A percentile compares a stretch with the other conserved stretches of the same genome.
These are phyloP conservation scores for Elongisporangium undulatum DNA, from an alignment of 352 stramenopile genomes.

Conservation along the genomic window DNA sequence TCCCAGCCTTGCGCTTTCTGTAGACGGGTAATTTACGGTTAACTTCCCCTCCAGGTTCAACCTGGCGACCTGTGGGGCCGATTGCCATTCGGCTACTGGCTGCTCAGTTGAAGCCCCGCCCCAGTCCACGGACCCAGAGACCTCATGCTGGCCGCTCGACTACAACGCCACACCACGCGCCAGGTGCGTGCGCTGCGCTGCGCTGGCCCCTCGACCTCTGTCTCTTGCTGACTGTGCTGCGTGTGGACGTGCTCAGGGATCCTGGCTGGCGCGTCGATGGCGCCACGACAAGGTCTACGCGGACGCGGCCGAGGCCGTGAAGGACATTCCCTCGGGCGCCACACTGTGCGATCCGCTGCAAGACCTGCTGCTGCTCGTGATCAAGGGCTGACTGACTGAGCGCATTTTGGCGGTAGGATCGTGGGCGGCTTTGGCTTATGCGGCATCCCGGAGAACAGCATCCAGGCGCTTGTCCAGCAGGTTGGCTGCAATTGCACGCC, in stretches of 20 bases:
- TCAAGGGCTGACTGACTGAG: slow-evolving; percentile 1
- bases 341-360: slow-evolving; percentile 49
- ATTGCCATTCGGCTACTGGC: background rate
- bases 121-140: background rate
- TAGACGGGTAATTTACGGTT: background rate
- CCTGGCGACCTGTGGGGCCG: background rate
- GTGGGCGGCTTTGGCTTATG: slow-evolving; percentile 91
- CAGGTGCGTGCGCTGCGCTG: background rate
- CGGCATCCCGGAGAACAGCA: slow-evolving; percentile 91
- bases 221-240: slow-evolving; percentile 1
- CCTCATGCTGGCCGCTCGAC: background rate
- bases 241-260: background rate
- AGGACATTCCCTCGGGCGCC: slow-evolving; percentile 64
- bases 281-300: slow-evolving; percentile 60
- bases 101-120: background rate
- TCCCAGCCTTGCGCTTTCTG: background rate
- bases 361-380: background rate
- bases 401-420: slow-evolving; percentile 32
- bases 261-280: slow-evolving; percentile 13
- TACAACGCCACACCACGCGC: background rate
- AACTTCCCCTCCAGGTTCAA: background rate
- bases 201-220: background rate
- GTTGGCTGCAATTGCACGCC: slow-evolving; percentile 8
- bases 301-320: slow-evolving; percentile 64
- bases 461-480: slow-evolving; percentile 79